phyloP scores from a whole-genome alignment of 2,329 filamentous ascomycete genomes.

The Cytospora paraplurivora region DNA sequence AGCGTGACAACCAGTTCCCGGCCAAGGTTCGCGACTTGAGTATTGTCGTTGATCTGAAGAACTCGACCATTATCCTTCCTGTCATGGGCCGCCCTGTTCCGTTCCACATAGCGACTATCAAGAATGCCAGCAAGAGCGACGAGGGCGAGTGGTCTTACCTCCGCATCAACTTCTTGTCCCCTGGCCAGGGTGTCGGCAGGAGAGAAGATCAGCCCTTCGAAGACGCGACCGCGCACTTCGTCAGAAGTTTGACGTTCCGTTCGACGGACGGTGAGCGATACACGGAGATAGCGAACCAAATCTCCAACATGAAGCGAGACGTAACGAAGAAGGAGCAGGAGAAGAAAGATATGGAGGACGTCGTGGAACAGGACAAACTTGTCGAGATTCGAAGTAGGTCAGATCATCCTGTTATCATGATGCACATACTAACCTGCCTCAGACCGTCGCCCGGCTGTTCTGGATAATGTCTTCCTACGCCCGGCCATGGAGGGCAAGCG shows the following conservation, averaged over 20 bases:
- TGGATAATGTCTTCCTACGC: conserved; percentile 94
- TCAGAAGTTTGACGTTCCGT: conserved; percentile 91
- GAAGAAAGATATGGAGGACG: conserved; percentile 99
- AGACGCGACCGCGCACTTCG: conserved; percentile 92
- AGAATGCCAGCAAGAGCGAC: conserved; percentile 97
- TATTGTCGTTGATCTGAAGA: conserved; percentile 89
- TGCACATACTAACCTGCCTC: conserved; percentile 43
- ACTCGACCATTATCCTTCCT: conserved; percentile 84
- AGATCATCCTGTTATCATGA: not conserved
- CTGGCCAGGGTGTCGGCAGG: conserved; percentile 92
- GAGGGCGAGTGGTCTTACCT: conserved; percentile 93
- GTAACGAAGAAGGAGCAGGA: conserved; percentile 91
- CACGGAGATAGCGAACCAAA: conserved; percentile 87
- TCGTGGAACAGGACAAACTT: conserved; percentile 97
- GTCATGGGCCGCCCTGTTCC: conserved; percentile 97
- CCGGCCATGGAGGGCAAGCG: conserved; percentile 96
- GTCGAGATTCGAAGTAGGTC: conserved; percentile 85
- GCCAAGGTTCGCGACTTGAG: conserved; percentile 79
- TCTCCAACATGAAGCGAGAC: conserved; percentile 94
- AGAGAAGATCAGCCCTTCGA: conserved; percentile 99
- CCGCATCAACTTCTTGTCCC: conserved; percentile 95
- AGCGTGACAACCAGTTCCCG: conserved; percentile 93
- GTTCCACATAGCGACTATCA: conserved; percentile 97
- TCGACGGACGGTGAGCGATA: conserved; percentile 88
- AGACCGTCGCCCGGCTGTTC: conserved; percentile 85